phyloP scores from a whole-genome alignment of 2,329 filamentous ascomycete species.

The Pleurostoma richardsiae region DNA sequence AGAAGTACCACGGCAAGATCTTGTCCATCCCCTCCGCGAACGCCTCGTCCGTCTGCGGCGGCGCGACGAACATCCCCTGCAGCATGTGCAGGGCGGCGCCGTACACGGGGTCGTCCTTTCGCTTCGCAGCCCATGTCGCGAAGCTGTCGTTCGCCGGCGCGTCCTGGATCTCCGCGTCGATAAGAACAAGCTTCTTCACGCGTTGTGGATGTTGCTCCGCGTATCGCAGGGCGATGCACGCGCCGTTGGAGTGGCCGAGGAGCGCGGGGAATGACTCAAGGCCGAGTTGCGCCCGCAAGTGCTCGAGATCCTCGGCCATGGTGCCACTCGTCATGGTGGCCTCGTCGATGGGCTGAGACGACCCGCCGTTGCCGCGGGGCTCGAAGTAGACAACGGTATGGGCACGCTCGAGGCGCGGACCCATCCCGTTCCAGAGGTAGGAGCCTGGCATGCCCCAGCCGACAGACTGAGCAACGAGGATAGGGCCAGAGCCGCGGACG shows the following conservation, averaged over 20 bases:
- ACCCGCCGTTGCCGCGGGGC: conserved; percentile 1
- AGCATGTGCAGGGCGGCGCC: not conserved
- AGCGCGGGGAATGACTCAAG: not conserved
- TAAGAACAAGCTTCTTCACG: not conserved
- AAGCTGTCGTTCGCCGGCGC: not conserved
- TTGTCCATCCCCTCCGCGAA: conserved; percentile 1
- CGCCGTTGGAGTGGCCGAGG: not conserved
- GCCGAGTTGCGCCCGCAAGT: not conserved
- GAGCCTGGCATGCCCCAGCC: conserved; percentile 3
- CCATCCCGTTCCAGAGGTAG: conserved; percentile 1
- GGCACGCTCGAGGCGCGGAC: not conserved
- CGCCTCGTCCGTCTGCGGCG: not conserved
- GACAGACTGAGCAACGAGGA: conserved; percentile 2
- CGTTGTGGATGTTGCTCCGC: not conserved
- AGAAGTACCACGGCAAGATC: conserved; percentile 3
- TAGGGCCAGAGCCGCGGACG: not conserved
- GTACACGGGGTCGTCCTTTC: conserved; percentile 1
- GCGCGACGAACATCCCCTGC: not conserved
- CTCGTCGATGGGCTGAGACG: not conserved
- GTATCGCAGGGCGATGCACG: conserved; percentile 1
- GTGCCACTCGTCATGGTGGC: not conserved
- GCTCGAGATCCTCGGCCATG: conserved; percentile 1
- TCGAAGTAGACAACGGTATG: conserved; percentile 1
- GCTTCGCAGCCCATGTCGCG: not conserved
- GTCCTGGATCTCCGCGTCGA: conserved; percentile 1